Base-by-base conservation (phyloP, 345 rosid genomes). In the Hirschfeldia incana region DNA sequence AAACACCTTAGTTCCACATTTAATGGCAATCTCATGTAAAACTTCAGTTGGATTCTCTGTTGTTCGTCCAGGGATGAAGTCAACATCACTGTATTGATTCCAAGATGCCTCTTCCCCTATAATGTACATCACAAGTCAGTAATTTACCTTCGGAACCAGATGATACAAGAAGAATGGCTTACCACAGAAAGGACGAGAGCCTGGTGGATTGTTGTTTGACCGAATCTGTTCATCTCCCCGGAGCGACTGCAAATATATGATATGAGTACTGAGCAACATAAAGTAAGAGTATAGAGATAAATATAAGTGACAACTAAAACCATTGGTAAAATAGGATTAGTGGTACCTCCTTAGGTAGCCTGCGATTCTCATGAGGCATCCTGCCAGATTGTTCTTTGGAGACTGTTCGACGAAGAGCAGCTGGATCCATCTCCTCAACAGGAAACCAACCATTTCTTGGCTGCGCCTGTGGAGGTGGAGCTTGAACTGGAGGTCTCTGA, bases 1-100 rank as follows among this genome's bases (percentile, higher is more conserved):
- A 77, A 83, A 55, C 21, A 93, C 99, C 97, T 91, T 96, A 69
- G 92, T 63, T 81, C 98, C 97, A 84, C 95, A 92, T 83, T 88
- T 92, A 76, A 77, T 77, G 27, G 98, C 98, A 85, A 96, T 93
- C 59, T 83, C 93, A 76, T 85, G 94, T 80, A 96, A 80, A 66
- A 80, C 90, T 65, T 72, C 85, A 66, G 85, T 89, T 6, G 93
- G 82, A 78, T 86, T 82, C 81, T 92, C 97, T 68, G 85, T 85
- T 80, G 63, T 83, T 74, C 85, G 89, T 78, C 87, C 93, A 69
- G 85, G 78, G 82, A 87, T 88, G 77, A 84, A 89, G 75, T 87
- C 21, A 21, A 21, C 96, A 76, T 88, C 94, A 83, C 84, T 89
- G 86, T 83, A 77, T 72, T 86, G 86, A 79, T 81, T 84, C 78